Conservation (phyloP, 331 rosid genomes). For the Quercus tomentella region DNA sequence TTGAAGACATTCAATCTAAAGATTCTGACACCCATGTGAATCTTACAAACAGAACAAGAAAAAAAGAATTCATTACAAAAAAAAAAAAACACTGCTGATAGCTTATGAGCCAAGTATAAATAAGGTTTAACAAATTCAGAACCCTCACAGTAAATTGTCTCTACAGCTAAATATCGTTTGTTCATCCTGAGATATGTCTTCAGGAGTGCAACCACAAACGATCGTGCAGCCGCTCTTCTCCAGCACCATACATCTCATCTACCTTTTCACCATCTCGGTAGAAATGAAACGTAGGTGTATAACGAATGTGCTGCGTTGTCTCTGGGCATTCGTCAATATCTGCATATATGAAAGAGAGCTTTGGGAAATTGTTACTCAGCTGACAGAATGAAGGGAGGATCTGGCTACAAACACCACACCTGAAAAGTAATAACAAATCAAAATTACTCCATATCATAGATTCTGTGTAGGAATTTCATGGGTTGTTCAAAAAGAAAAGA, state of each 20-base stretch:
- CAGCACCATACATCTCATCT: constrained; percentile 83
- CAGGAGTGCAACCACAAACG: constrained; percentile 82
- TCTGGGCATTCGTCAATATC: constrained; percentile 94
- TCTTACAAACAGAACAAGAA: background rate
- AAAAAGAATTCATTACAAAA: background rate
- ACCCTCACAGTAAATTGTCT: background rate
- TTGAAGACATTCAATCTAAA: background rate
- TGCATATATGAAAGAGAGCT: constrained; percentile 66
- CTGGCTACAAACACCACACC: constrained; percentile 76
- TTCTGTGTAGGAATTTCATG: background rate
- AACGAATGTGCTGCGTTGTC: constrained; percentile 82
- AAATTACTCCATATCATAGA: background rate
- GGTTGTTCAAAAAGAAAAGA: no score
- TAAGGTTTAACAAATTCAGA: background rate
- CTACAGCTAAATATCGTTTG: background rate
- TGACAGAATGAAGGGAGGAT: constrained; percentile 74
- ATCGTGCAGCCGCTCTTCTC: constrained; percentile 83
- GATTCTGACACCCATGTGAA: background rate
- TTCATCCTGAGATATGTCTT: background rate
- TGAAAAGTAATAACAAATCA: constrained; percentile 27
- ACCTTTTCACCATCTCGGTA: constrained; percentile 79
- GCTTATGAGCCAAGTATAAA: background rate
- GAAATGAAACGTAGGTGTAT: constrained; percentile 86
- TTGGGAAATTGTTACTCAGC: constrained; percentile 69
- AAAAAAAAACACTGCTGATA: background rate